Conservation (phyloP, 768 basidiomycete species). For the Mycena vulgaris region DNA sequence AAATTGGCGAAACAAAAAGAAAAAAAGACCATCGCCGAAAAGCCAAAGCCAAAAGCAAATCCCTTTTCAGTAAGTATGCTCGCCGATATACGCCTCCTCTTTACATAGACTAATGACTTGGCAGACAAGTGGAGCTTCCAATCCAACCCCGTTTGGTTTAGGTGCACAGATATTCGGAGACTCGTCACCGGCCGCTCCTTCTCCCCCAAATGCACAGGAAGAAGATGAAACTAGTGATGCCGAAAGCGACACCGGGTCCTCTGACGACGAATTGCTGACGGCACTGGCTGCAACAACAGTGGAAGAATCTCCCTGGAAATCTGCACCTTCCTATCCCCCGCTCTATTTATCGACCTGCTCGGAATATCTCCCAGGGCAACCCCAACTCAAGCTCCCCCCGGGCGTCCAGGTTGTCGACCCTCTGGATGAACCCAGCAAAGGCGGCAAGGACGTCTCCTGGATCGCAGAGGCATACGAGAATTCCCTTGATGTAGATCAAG, state of each 20-base stretch:
- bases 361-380: slow-evolving; percentile 77
- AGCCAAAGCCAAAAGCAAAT: slow-evolving; percentile 61
- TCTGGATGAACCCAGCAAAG: slow-evolving; percentile 54
- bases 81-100: slow-evolving; percentile 7
- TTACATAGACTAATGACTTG: slow-evolving; percentile 34
- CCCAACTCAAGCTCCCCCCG: slow-evolving; percentile 63
- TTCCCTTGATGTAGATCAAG: slow-evolving; percentile 82
- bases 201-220: slow-evolving; percentile 32
- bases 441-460: slow-evolving; percentile 70
- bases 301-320: slow-evolving; percentile 75
- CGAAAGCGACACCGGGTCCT: slow-evolving; percentile 50
- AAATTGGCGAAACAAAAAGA: slow-evolving; percentile 62
- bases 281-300: slow-evolving; percentile 72
- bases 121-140: slow-evolving; percentile 43
- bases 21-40: slow-evolving; percentile 37
- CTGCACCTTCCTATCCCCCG: slow-evolving; percentile 75
- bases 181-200: slow-evolving; percentile 37
- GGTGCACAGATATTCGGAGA: slow-evolving; percentile 80
- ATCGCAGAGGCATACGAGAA: slow-evolving; percentile 85
- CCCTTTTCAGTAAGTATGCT: slow-evolving; percentile 76
- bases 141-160: slow-evolving; percentile 64
- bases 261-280: slow-evolving; percentile 67
- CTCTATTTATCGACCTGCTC: slow-evolving; percentile 82
- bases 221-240: slow-evolving; percentile 53
- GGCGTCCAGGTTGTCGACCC: slow-evolving; percentile 62